Evolutionary conservation across 108 stramenopile species (phyloP).

Genomic region (Skeletonema grethae): DNA sequence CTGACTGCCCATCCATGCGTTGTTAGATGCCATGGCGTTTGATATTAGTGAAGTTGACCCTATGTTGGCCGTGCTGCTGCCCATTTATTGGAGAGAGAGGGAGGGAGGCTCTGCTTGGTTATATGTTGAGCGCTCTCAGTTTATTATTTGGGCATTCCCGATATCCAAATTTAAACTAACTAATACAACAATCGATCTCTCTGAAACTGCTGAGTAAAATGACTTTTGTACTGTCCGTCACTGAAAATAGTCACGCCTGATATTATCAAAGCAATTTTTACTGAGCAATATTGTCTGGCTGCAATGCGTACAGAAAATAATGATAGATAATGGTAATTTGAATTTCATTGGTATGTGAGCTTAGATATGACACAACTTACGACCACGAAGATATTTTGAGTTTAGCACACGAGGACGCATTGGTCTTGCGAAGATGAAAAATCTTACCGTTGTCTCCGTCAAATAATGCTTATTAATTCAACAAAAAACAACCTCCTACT

Average conservation of each 20-base stretch:
- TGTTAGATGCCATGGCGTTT: background rate
- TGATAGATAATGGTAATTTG: background rate
- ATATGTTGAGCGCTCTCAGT: background rate
- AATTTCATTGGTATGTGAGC: background rate
- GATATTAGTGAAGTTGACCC: constrained; percentile 7
- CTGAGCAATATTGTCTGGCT: background rate
- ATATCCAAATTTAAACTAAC: background rate
- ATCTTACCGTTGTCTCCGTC: background rate
- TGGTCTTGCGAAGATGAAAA: background rate
- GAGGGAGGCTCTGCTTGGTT: background rate
- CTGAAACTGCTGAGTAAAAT: background rate
- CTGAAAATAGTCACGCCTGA: background rate
- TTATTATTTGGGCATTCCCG: constrained; percentile 3
- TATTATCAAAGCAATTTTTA: background rate
- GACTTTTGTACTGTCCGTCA: background rate
- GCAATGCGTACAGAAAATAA: background rate
- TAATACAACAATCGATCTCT: background rate
- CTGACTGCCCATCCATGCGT: constrained; percentile 1
- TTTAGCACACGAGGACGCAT: background rate
- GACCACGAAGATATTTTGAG: background rate
- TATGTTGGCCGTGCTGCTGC: constrained; percentile 1
- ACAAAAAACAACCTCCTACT: background rate
- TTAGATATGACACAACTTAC: background rate
- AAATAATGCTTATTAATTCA: too few relatives aligned
- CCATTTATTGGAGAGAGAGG: background rate